Evolutionary conservation across 306 rosid genomes (phyloP).

Genomic region (Trifolium dubium): DNA sequence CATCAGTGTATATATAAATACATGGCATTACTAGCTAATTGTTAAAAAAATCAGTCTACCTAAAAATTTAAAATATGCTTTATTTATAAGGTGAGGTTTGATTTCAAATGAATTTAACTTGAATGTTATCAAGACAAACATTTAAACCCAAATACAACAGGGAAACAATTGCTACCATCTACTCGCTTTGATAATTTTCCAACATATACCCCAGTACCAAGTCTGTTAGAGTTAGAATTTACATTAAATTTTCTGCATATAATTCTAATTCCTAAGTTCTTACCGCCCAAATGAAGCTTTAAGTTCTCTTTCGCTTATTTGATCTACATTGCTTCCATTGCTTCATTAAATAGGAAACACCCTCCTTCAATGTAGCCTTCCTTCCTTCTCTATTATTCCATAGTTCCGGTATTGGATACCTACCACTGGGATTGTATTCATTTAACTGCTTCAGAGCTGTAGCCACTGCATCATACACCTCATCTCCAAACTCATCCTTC

Average conservation of each 20-base stretch:
- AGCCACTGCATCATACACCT: conserved; percentile 54
- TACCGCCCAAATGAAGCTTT: conserved; percentile 31
- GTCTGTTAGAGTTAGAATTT: not conserved
- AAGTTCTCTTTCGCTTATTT: conserved; percentile 35
- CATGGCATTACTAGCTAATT: too few relatives aligned
- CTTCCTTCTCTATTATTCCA: conserved; percentile 71
- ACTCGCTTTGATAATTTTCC: not conserved
- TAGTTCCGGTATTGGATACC: conserved; percentile 62
- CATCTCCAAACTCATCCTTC: conserved; percentile 63
- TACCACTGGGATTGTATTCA: conserved; percentile 82
- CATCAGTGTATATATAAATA: too few relatives aligned
- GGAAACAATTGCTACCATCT: not conserved
- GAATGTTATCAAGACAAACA: not conserved
- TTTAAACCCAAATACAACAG: not conserved
- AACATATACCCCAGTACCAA: not conserved
- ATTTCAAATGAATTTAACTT: conserved; percentile 1
- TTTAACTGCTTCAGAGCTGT: conserved; percentile 69
- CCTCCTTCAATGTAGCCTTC: conserved; percentile 68
- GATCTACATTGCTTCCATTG: conserved; percentile 69
- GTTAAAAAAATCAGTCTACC: too few relatives aligned
- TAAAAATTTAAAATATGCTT: too few relatives aligned
- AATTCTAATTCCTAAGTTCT: not conserved
- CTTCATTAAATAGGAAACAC: conserved; percentile 48
- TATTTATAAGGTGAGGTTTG: not conserved
- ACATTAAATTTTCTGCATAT: not conserved